phyloP scores from a whole-genome alignment of 148 eudicot genomes.

The Vaccinium vitisidaea region DNA sequence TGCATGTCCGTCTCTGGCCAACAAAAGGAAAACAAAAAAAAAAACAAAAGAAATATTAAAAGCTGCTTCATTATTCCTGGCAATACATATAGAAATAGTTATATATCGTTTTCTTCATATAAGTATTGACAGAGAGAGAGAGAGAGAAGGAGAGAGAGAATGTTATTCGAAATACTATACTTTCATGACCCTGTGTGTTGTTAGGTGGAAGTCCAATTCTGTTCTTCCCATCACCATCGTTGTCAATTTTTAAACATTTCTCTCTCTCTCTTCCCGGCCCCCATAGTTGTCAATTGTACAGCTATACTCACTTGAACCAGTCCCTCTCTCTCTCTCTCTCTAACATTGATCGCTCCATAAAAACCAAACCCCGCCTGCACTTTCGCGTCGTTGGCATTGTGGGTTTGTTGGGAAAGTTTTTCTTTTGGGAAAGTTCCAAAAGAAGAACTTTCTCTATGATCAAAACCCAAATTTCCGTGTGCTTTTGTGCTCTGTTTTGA shows the following conservation, averaged over 20 bases:
- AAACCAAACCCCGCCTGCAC: not conserved
- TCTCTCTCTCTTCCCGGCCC: not conserved
- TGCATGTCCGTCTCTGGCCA: not conserved
- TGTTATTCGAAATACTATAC: not conserved
- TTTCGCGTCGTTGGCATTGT: not conserved
- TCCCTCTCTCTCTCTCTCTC: not conserved
- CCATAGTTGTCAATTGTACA: not conserved
- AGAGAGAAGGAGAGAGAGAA: not conserved
- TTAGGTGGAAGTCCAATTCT: not conserved
- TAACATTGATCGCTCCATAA: not conserved
- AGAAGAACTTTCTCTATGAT: not conserved
- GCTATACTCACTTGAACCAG: not conserved
- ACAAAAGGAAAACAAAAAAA: not conserved
- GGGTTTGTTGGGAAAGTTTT: not conserved
- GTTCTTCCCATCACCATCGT: conserved; percentile 7
- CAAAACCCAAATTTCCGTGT: not conserved
- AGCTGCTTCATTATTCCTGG: not conserved
- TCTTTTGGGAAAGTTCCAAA: not conserved
- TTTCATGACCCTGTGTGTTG: not conserved
- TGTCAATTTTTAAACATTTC: not conserved
- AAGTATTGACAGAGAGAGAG: too few species aligned
- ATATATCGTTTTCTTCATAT: too few species aligned
- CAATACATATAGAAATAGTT: not conserved
- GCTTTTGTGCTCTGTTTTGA: conserved; percentile 6
- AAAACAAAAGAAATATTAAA: not conserved